phyloP scores from a whole-genome alignment of 2,329 filamentous ascomycete species.

The Claviceps purpurea region DNA sequence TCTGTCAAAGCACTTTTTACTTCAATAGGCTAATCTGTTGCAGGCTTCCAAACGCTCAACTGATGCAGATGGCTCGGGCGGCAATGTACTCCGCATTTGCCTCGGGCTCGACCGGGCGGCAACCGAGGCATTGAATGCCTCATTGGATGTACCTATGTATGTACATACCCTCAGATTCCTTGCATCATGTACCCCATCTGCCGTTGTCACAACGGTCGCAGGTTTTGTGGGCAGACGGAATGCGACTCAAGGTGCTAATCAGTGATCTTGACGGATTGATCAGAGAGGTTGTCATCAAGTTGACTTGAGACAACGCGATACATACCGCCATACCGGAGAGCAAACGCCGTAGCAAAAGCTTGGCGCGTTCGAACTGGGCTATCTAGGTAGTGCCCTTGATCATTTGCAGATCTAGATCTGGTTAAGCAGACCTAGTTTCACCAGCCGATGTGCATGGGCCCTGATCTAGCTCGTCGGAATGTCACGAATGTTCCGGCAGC shows the following conservation, averaged over 20 bases:
- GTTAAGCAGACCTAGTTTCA: not conserved
- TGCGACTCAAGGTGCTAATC: no score
- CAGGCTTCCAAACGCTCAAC: not conserved
- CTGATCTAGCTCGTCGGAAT: not conserved
- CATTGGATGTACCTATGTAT: not conserved
- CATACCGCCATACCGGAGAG: no score
- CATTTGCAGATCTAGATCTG: not conserved
- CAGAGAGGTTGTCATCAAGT: not conserved
- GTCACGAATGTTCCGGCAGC: not conserved
- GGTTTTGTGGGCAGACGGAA: not conserved
- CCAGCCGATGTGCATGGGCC: not conserved
- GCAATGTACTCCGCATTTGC: not conserved
- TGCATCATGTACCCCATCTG: not conserved
- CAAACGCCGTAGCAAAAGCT: no score
- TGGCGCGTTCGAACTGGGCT: no score
- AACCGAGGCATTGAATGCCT: not conserved
- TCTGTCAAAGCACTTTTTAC: not conserved
- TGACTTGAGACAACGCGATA: no score
- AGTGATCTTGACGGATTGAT: not conserved
- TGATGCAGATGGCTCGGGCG: not conserved
- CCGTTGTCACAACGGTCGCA: not conserved
- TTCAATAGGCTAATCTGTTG: not conserved
- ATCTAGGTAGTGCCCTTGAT: no score
- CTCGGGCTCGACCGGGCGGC: not conserved
- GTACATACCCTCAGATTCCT: not conserved